Conservation (phyloP, 371 early-diverging fungal genomes). For the Sporodiniella umbellata region DNA sequence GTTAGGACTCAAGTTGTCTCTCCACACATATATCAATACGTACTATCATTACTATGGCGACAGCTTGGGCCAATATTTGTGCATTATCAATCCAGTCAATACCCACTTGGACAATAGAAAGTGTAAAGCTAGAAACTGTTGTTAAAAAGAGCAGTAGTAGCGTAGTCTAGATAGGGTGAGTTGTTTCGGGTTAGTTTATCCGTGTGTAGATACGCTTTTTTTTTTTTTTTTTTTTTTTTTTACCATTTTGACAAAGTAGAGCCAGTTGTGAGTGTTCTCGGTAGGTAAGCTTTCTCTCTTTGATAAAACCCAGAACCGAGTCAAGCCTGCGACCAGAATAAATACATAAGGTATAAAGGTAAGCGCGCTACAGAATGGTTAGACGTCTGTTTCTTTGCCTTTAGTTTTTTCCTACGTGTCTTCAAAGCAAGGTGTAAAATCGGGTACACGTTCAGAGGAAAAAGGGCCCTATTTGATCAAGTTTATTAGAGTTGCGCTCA, state of each 20-base stretch:
- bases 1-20: not conserved
- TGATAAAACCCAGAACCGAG: constrained; percentile 43
- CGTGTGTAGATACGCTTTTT: too few relatives aligned
- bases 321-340: constrained; percentile 48
- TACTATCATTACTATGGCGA: constrained; percentile 36
- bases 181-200: too few relatives aligned
- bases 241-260: constrained; percentile 56
- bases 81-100: constrained; percentile 37
- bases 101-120: constrained; percentile 10
- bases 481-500: too few relatives aligned
- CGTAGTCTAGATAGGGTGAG: constrained; percentile 29
- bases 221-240: too few relatives aligned
- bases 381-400: not conserved
- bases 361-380: constrained; percentile 24
- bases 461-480: constrained; percentile 78
- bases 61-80: constrained; percentile 24
- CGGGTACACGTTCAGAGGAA: constrained; percentile 51
- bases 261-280: constrained; percentile 44
- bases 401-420: constrained; percentile 44
- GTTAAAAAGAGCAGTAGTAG: constrained; percentile 26
- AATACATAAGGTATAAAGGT: constrained; percentile 43
- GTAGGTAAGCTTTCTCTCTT: constrained; percentile 32
- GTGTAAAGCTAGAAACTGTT: constrained; percentile 7
- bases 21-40: constrained; percentile 4
- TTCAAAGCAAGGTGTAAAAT: constrained; percentile 78